Base-by-base conservation (phyloP, 2,329 filamentous ascomycete species). In the Ascochyta lentis region DNA sequence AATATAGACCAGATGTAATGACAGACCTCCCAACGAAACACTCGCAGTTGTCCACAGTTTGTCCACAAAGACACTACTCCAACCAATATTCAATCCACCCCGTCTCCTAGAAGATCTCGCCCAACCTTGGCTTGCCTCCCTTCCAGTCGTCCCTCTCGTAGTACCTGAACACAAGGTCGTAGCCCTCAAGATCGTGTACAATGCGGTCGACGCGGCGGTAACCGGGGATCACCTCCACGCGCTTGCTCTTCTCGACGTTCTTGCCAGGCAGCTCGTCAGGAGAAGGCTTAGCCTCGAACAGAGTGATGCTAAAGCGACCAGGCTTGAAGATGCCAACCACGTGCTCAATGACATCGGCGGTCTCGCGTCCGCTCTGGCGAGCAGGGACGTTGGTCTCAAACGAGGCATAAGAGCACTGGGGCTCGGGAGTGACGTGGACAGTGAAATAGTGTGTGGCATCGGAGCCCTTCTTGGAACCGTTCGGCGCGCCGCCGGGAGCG, bases 301-400 rank as follows among this genome's bases (percentile, higher is more conserved):
- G 83, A 0, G 95, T 99, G 54, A 99, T 91, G 69, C 90, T 96
- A 83, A 99, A 99, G 49, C 94, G 90, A n/a, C 94, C 94, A 0
- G 95, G 95, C 74, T 92, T 92, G 86, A 99, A 99, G 72, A 99
- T 99, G 61, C 86, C 84, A 40, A 98, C 92, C 1, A 98, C 95
- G 64, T 97, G 92, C 76, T 96, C 88, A 59, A 99, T 90, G 57
- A 98, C 89, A 62, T 96, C 94, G 24, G 88, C 87, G 0, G 94
- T 97, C 73, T 93, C 90, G 60, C 93, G 89, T 15, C 93, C 93
- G 53, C 86, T 91, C 79, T 96, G 92, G 5, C 87, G 88, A 24
- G 92, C 90, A 1, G 95, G 95, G 4, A 99, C 94, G 67, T 98
- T 99, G 64, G 95, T 98, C 82, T 99, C 95, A 73, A 99, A 99